Conservation (phyloP, 2,329 filamentous ascomycete species). For the Epichloe hybrida region DNA sequence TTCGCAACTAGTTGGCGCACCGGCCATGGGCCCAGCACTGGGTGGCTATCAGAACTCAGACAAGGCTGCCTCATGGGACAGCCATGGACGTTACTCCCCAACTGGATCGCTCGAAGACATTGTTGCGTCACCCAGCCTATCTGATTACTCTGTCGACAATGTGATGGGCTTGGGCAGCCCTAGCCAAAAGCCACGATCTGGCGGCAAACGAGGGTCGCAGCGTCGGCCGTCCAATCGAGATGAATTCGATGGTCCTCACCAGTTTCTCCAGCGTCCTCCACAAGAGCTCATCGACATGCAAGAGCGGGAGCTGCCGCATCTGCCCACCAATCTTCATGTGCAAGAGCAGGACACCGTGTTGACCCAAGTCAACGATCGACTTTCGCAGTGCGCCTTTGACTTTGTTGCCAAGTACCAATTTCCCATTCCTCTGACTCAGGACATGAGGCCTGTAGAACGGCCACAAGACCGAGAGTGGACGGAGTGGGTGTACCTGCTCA, state of each 20-base stretch:
- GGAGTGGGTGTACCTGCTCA: conserved; percentile 81
- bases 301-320: conserved; percentile 66
- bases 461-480: conserved; percentile 78
- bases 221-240: conserved; percentile 68
- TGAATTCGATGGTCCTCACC: conserved; percentile 80
- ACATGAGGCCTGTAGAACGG: conserved; percentile 63
- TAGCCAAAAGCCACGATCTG: conserved; percentile 29
- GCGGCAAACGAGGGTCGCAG: conserved; percentile 40
- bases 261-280: conserved; percentile 62
- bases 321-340: conserved; percentile 69
- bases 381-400: conserved; percentile 78
- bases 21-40: conserved; percentile 15
- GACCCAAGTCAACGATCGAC: conserved; percentile 66
- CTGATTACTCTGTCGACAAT: conserved; percentile 47
- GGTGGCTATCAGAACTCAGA: conserved; percentile 26
- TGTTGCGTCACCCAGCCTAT: conserved; percentile 42
- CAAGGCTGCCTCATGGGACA: conserved; percentile 19
- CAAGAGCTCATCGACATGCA: conserved; percentile 60
- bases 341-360: conserved; percentile 77
- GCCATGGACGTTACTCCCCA: conserved; percentile 38
- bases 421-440: conserved; percentile 69
- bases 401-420: conserved; percentile 89
- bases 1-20: conserved; percentile 26
- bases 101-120: conserved; percentile 46
- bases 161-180: conserved; percentile 26